Percentiles rank a stretch among this genome's conserved stretches.
phyloP scores from a whole-genome alignment of 768 basidiomycete species.

The Cubamyces sp. region DNA sequence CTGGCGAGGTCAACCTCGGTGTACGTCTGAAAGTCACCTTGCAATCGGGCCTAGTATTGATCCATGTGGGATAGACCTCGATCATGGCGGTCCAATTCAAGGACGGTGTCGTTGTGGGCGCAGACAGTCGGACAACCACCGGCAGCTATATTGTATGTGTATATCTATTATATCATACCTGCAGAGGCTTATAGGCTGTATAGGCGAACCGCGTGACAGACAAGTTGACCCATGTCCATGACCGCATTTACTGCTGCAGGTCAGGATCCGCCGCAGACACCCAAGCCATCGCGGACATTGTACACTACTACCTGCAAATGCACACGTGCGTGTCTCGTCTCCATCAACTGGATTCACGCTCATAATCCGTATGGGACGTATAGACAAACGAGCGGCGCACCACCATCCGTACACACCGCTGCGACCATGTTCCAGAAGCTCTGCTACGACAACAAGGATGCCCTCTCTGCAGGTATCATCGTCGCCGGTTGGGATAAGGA shows the following conservation, averaged over 20 bases:
- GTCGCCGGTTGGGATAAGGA: constrained; percentile 98
- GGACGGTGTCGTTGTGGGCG: constrained; percentile 93
- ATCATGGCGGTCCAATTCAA: constrained; percentile 99
- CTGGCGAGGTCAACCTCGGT: constrained; percentile 95
- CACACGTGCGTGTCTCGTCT: constrained; percentile 55
- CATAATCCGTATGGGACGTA: background rate
- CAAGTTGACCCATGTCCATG: constrained; percentile 95
- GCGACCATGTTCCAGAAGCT: constrained; percentile 84
- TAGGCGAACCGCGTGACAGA: constrained; percentile 98
- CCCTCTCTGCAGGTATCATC: constrained; percentile 89
- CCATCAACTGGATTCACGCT: background rate
- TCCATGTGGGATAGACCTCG: constrained; percentile 67
- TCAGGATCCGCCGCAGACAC: constrained; percentile 98
- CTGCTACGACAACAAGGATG: constrained; percentile 95
- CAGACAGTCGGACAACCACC: constrained; percentile 96
- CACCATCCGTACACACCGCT: constrained; percentile 81
- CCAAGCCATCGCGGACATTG: constrained; percentile 91
- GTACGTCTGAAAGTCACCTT: constrained; percentile 53
- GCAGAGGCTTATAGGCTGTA: background rate
- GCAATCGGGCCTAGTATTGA: background rate
- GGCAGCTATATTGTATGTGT: constrained; percentile 89
- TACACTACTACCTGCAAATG: constrained; percentile 82
- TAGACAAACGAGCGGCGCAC: constrained; percentile 58
- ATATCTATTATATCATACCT: background rate
- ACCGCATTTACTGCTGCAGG: constrained; percentile 98